Evolutionary conservation across 169 alveolate genomes (phyloP).

Genomic region (Cryptosporidium sp.): DNA sequence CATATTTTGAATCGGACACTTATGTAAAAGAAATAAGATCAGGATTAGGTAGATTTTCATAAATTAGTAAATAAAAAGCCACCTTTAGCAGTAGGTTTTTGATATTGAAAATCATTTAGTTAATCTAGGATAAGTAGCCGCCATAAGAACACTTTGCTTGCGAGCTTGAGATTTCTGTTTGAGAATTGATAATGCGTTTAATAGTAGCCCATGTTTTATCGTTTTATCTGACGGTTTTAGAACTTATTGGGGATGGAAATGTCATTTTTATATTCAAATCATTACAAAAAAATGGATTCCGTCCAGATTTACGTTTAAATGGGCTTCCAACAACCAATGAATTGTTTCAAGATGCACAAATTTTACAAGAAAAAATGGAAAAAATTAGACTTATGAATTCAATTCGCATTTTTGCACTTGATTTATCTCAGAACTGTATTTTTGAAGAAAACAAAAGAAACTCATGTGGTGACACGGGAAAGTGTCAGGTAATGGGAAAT

Average conservation of each 20-base stretch:
- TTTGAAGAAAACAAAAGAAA: background rate
- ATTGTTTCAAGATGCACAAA: conserved; percentile 49
- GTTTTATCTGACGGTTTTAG: conserved; percentile 5
- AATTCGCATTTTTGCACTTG: conserved; percentile 35
- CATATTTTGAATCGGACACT: conserved; percentile 7
- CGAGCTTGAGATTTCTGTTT: conserved; percentile 5
- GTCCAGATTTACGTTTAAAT: conserved; percentile 19
- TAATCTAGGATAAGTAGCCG: background rate
- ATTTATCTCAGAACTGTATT: conserved; percentile 36
- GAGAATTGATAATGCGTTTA: conserved; percentile 21
- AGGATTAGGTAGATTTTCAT: background rate
- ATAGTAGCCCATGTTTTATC: background rate
- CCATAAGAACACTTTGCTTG: conserved; percentile 1
- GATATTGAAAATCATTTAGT: background rate
- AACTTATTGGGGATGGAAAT: conserved; percentile 26
- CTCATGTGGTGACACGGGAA: conserved; percentile 36
- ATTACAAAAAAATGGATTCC: conserved; percentile 32
- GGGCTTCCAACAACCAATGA: conserved; percentile 48
- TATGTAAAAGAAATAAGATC: background rate
- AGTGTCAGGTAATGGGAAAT: conserved; percentile 60
- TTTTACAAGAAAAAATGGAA: conserved; percentile 33
- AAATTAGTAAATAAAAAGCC: background rate
- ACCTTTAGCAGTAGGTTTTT: background rate
- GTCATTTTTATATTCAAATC: conserved; percentile 20
- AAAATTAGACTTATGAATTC: conserved; percentile 18